These are phyloP conservation scores for Candida wancherniae DNA, from an alignment of 805 yeast genomes.

Conservation along the genomic window DNA sequence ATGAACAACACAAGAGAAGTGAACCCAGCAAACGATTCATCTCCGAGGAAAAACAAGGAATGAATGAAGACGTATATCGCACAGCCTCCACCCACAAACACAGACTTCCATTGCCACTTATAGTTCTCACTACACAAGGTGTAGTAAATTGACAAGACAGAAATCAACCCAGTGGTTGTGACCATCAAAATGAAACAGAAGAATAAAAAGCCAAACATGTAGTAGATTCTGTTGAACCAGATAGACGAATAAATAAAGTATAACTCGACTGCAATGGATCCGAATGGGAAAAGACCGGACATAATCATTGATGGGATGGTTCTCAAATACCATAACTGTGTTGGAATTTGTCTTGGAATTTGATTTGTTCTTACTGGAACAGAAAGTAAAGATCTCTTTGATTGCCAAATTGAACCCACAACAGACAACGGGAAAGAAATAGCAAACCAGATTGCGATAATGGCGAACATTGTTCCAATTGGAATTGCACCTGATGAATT, in stretches of 20 bases:
- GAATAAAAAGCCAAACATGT: slow-evolving; percentile 96
- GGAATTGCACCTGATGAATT: slow-evolving; percentile 95
- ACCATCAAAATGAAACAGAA: slow-evolving; percentile 82
- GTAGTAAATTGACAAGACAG: slow-evolving; percentile 76
- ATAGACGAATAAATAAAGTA: slow-evolving; percentile 85
- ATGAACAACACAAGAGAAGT: slow-evolving; percentile 73
- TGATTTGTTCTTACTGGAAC: slow-evolving; percentile 91
- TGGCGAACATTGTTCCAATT: slow-evolving; percentile 77
- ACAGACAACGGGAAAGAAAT: slow-evolving; percentile 81
- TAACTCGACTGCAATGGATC: slow-evolving; percentile 91
- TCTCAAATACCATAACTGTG: slow-evolving; percentile 78
- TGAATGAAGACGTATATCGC: slow-evolving; percentile 80
- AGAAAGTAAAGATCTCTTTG: slow-evolving; percentile 51
- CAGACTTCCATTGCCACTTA: slow-evolving; percentile 96
- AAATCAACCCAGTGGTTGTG: slow-evolving; percentile 73
- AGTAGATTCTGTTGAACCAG: slow-evolving; percentile 91
- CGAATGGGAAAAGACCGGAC: slow-evolving; percentile 92
- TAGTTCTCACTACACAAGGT: slow-evolving; percentile 87
- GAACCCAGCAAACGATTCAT: slow-evolving; percentile 60
- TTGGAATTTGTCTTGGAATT: slow-evolving; percentile 93
- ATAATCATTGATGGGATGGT: slow-evolving; percentile 62
- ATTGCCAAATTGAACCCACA: slow-evolving; percentile 75
- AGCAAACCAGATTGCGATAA: slow-evolving; percentile 78
- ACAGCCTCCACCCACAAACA: slow-evolving; percentile 85
- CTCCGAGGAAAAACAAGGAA: slow-evolving; percentile 63